These are phyloP conservation scores for Mortierella sp. DNA, from an alignment of 371 early-diverging fungal species.

Conservation along the genomic window DNA sequence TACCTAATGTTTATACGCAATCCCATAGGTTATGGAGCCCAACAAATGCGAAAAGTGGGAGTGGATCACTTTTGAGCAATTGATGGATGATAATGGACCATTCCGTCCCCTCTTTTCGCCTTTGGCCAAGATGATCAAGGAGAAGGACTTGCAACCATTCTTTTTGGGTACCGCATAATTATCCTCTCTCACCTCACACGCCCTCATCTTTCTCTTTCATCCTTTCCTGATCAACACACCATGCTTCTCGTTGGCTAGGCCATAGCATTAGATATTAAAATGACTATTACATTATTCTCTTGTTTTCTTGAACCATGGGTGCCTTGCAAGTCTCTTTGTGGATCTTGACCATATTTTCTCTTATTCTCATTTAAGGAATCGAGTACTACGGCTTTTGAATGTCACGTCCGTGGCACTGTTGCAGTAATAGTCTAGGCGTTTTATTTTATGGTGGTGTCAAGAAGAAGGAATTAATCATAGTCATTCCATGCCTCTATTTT, in stretches of 20 bases:
- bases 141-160: constrained; percentile 23
- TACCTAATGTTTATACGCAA: neutral
- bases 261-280: no score
- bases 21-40: constrained; percentile 62
- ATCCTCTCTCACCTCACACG: neutral
- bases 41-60: constrained; percentile 68
- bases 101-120: constrained; percentile 60
- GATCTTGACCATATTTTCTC: no score
- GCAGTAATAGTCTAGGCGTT: constrained; percentile 35
- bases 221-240: neutral
- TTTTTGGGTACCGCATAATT: constrained; percentile 17
- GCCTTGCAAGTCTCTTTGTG: no score
- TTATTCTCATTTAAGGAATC: no score
- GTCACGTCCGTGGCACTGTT: constrained; percentile 24
- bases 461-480: neutral
- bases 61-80: constrained; percentile 59
- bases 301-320: no score
- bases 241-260: no score
- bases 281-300: no score
- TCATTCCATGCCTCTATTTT: neutral
- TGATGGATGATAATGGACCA: constrained; percentile 41
- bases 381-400: no score
- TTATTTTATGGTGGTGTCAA: no score
- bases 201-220: neutral
- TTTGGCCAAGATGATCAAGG: constrained; percentile 39